These are phyloP conservation scores for Cicer chorassanicum DNA, from an alignment of 306 rosid genomes.

Conservation along the genomic window DNA sequence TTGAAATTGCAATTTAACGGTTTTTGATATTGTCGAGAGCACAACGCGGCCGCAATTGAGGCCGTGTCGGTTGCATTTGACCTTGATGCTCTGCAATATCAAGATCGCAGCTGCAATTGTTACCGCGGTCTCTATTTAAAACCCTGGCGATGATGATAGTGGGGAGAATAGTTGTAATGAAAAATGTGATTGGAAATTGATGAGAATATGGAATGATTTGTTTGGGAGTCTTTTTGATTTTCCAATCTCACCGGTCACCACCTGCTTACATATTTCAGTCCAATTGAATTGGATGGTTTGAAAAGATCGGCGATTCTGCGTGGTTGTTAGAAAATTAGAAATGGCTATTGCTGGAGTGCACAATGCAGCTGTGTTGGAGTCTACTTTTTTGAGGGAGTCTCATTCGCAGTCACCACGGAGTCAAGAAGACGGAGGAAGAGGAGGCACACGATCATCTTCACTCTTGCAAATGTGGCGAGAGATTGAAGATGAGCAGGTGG, in stretches of 20 bases:
- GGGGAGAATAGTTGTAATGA: slow-evolving; percentile 8
- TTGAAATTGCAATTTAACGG: not conserved
- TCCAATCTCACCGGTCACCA: not conserved
- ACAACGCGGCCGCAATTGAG: not conserved
- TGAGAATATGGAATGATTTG: slow-evolving; percentile 45
- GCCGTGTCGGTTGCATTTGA: no score
- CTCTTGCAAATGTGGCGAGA: slow-evolving; percentile 82
- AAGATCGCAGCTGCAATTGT: not conserved
- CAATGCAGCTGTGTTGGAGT: slow-evolving; percentile 70
- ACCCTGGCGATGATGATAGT: not conserved
- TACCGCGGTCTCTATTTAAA: not conserved
- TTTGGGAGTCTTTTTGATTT: slow-evolving; percentile 40
- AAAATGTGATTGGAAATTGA: slow-evolving; percentile 35
- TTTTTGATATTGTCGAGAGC: not conserved
- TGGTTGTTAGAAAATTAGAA: slow-evolving; percentile 39
- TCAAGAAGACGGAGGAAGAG: slow-evolving; percentile 66
- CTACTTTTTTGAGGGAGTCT: slow-evolving; percentile 76
- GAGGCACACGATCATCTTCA: slow-evolving; percentile 65
- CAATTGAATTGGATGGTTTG: slow-evolving; percentile 59
- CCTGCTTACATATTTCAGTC: slow-evolving; percentile 49
- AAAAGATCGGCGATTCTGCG: slow-evolving; percentile 39
- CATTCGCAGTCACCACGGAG: slow-evolving; percentile 63
- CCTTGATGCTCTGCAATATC: not conserved
- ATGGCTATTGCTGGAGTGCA: slow-evolving; percentile 95
- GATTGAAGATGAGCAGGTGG: slow-evolving; percentile 81